A percentile compares a stretch with the other conserved stretches of the same genome.
phyloP scores from a whole-genome alignment of 2,329 filamentous ascomycete species.

The Blumeria hordei region DNA sequence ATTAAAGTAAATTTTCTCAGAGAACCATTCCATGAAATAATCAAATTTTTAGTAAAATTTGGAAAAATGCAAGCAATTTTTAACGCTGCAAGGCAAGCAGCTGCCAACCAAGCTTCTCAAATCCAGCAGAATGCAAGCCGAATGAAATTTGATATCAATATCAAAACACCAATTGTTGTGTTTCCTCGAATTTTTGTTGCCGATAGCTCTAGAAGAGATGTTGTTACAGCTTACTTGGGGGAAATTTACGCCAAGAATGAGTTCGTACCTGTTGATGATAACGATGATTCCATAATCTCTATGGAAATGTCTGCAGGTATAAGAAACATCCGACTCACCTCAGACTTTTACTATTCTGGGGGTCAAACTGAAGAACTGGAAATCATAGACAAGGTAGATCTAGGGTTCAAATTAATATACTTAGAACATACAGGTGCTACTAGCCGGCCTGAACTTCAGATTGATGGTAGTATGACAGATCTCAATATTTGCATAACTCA shows the following conservation, averaged over 20 bases:
- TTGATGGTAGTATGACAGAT: slow-evolving; percentile 79
- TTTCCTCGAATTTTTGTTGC: slow-evolving; percentile 62
- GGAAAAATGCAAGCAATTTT: slow-evolving; percentile 99
- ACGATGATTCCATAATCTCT: slow-evolving; percentile 44
- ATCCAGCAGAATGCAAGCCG: slow-evolving; percentile 75
- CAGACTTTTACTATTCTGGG: slow-evolving; percentile 58
- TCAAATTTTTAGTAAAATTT: slow-evolving; percentile 95
- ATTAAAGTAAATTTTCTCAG: slow-evolving; percentile 94
- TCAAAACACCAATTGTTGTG: slow-evolving; percentile 88
- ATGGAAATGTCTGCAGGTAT: slow-evolving; percentile 86
- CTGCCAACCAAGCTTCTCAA: slow-evolving; percentile 78
- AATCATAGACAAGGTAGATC: slow-evolving; percentile 89
- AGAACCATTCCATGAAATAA: slow-evolving; percentile 92
- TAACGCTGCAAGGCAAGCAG: slow-evolving; percentile 86
- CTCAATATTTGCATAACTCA: slow-evolving; percentile 78
- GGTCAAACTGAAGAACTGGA: slow-evolving; percentile 64
- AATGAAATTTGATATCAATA: slow-evolving; percentile 78
- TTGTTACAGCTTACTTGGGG: slow-evolving; percentile 78
- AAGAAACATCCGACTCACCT: slow-evolving; percentile 74
- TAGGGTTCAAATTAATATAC: slow-evolving; percentile 81
- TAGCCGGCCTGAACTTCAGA: slow-evolving; percentile 72
- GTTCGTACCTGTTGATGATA: slow-evolving; percentile 66
- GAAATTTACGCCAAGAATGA: slow-evolving; percentile 95
- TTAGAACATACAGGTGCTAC: slow-evolving; percentile 57
- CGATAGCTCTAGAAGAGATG: slow-evolving; percentile 48